A percentile compares a stretch with the other conserved stretches of the same genome.
phyloP scores from a whole-genome alignment of 2,329 filamentous ascomycete species.

The Beauveria asiatica region DNA sequence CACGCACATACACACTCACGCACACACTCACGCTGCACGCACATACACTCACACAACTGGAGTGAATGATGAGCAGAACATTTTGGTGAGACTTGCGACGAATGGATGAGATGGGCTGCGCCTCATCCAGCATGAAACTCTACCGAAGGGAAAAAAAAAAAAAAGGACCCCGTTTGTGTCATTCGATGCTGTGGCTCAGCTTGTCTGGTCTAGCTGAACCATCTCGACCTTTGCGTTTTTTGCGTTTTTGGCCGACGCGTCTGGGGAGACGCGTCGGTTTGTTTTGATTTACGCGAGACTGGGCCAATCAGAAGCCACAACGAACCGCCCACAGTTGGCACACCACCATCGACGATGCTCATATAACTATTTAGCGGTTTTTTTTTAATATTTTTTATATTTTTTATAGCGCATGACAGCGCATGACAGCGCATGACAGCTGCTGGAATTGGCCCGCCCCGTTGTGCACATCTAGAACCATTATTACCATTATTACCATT shows the following conservation, averaged over 20 bases:
- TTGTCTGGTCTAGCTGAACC: neutral
- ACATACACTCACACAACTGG: neutral
- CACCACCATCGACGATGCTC: neutral
- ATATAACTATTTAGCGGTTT: no score
- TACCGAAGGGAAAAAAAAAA: neutral
- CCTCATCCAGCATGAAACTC: neutral
- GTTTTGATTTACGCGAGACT: slow-evolving; percentile 8
- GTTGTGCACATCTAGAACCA: no score
- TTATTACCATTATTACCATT: no score
- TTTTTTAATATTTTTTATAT: no score
- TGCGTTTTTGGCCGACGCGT: neutral
- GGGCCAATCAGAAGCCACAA: slow-evolving; percentile 5
- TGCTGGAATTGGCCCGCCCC: no score
- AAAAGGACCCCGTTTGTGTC: neutral
- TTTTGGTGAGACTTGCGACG: neutral
- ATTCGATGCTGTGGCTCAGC: neutral
- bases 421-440: neutral
- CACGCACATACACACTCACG: neutral
- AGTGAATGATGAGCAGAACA: neutral
- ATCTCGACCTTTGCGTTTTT: neutral
- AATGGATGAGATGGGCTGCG: neutral
- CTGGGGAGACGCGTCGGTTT: slow-evolving; percentile 12
- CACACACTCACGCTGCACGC: no score
- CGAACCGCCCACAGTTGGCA: slow-evolving; percentile 1
- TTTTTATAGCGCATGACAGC: no score